Percentiles rank a stretch among this genome's conserved stretches.
Conservation (phyloP, 805 yeast species). For the Ogataea minuta region DNA sequence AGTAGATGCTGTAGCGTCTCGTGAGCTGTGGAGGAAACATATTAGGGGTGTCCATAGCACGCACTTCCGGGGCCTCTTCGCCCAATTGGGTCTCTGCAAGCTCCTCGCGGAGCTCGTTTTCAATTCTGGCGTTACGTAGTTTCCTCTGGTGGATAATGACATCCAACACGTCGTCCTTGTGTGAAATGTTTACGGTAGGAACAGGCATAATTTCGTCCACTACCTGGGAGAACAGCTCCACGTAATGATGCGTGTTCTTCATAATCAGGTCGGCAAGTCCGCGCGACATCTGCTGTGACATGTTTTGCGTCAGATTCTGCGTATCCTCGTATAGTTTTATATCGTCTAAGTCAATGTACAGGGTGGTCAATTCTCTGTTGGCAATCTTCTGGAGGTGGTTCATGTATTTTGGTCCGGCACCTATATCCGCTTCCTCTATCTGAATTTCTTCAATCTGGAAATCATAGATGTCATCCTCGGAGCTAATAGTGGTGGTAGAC, state of each 20-base stretch:
- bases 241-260: slow-evolving; percentile 74
- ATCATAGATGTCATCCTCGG: slow-evolving; percentile 36
- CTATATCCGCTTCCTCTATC: slow-evolving; percentile 28
- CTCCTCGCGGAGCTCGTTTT: slow-evolving; percentile 66
- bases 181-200: slow-evolving; percentile 77
- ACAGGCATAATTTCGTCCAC: slow-evolving; percentile 83
- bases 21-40: slow-evolving; percentile 83
- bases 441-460: slow-evolving; percentile 32
- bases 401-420: slow-evolving; percentile 70
- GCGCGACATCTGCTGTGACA: slow-evolving; percentile 18
- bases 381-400: slow-evolving; percentile 72
- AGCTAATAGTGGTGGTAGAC: slow-evolving; percentile 30
- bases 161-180: slow-evolving; percentile 87
- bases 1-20: slow-evolving; percentile 82
- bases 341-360: slow-evolving; percentile 82
- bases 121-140: slow-evolving; percentile 72
- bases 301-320: slow-evolving; percentile 18
- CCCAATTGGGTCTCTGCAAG: slow-evolving; percentile 42
- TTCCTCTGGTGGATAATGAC: slow-evolving; percentile 88
- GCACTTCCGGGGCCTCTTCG: slow-evolving; percentile 18
- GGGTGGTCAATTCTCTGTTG: slow-evolving; percentile 70
- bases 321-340: slow-evolving; percentile 64
- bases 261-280: slow-evolving; percentile 55
- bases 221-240: slow-evolving; percentile 70
- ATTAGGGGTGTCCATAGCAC: slow-evolving; percentile 36